Conservation (phyloP, 2,329 filamentous ascomycete species). For the Mariannaea sp. region DNA sequence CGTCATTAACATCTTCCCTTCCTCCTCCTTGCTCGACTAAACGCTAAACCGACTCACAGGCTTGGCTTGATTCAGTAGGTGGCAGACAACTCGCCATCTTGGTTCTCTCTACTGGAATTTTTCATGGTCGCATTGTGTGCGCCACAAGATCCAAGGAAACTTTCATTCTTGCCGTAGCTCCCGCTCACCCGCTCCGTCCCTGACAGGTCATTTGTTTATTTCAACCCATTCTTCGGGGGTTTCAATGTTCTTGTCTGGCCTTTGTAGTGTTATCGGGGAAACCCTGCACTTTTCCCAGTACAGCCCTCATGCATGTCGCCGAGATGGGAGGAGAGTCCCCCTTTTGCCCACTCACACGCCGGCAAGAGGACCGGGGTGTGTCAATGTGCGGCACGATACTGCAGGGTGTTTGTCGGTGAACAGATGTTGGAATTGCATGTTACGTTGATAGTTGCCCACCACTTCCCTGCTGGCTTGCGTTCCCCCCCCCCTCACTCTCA, state of each 20-base stretch:
- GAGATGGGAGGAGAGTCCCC: background rate
- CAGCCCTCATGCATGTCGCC: constrained; percentile 17
- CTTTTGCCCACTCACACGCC: background rate
- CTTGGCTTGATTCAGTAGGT: background rate
- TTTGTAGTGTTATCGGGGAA: constrained; percentile 1
- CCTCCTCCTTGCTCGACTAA: background rate
- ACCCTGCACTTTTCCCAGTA: constrained; percentile 11
- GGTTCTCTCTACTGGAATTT: background rate
- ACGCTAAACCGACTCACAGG: background rate
- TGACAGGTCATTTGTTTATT: background rate
- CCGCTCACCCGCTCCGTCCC: background rate
- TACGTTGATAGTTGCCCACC: constrained; percentile 4
- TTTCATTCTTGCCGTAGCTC: background rate
- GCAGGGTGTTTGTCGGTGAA: constrained; percentile 3
- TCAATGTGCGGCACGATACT: background rate
- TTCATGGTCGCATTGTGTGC: background rate
- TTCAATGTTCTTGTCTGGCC: background rate
- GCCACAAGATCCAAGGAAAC: background rate
- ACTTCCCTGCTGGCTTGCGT: background rate
- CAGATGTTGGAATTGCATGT: constrained; percentile 12
- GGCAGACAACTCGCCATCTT: too few relatives aligned
- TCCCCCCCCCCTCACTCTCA: too few relatives aligned
- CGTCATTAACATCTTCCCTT: background rate
- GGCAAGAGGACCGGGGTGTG: constrained; percentile 4
- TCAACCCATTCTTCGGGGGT: background rate